Evolutionary conservation across 129 eudicot genomes (phyloP).

Genomic region (Logfia minima): DNA sequence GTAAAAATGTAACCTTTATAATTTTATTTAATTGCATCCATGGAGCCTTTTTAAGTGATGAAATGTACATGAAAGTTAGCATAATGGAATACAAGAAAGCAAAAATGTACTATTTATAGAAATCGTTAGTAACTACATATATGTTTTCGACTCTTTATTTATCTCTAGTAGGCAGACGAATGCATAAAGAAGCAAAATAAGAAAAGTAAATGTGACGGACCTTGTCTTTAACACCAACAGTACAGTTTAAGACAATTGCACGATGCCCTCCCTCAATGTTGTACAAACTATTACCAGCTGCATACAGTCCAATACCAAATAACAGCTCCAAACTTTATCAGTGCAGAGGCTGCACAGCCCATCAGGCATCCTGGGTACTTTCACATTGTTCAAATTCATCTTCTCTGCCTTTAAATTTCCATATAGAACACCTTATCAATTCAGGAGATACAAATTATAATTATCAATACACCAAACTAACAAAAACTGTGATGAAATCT

Average conservation of each 20-base stretch:
- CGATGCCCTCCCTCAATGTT: conserved; percentile 79
- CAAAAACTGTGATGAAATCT: not conserved
- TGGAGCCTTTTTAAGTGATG: not conserved
- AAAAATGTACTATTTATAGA: not conserved
- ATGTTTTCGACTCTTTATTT: not conserved
- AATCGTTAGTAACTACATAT: not conserved
- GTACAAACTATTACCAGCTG: conserved; percentile 55
- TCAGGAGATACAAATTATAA: not conserved
- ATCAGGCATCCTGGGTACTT: conserved; percentile 59
- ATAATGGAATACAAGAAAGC: not conserved
- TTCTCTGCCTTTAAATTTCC: conserved; percentile 23
- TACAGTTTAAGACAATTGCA: conserved; percentile 65
- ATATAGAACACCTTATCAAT: not conserved
- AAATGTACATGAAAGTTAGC: not conserved
- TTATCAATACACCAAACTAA: not conserved
- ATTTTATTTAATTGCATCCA: not conserved
- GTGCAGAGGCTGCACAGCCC: conserved; percentile 59
- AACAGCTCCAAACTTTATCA: conserved; percentile 53
- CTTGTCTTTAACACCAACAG: conserved; percentile 69
- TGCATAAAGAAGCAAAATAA: not conserved
- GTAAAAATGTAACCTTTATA: not conserved
- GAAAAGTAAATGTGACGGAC: conserved; percentile 20
- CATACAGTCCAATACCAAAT: conserved; percentile 58
- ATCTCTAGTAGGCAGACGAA: not conserved
- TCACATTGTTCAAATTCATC: conserved; percentile 56